A percentile compares a stretch with the other conserved stretches of the same genome.
Evolutionary conservation across 2,329 filamentous ascomycete genomes (phyloP).

Genomic region (Ceratocystis cubensis): DNA sequence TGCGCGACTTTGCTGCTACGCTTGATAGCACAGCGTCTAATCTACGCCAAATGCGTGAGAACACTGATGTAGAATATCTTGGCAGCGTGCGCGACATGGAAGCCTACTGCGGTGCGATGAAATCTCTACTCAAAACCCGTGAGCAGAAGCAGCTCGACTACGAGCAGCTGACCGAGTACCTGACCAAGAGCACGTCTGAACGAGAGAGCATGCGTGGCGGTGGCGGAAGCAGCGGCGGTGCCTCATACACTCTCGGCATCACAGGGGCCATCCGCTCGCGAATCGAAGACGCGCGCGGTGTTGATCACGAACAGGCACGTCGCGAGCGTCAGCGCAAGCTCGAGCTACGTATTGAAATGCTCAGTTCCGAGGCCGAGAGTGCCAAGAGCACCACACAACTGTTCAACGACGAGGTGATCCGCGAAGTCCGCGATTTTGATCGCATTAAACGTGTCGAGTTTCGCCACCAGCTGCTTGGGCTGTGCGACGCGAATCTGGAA

Average conservation of each 20-base stretch:
- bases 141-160: conserved; percentile 98
- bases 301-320: conserved; percentile 86
- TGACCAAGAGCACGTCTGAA: conserved; percentile 78
- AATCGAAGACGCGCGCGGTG: conserved; percentile 89
- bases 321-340: conserved; percentile 79
- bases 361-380: conserved; percentile 77
- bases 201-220: conserved; percentile 63
- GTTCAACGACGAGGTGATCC: conserved; percentile 92
- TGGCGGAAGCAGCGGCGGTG: conserved; percentile 32
- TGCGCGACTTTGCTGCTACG: conserved; percentile 76
- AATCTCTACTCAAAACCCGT: conserved; percentile 76
- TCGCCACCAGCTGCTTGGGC: conserved; percentile 66
- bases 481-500: conserved; percentile 73
- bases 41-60: conserved; percentile 68
- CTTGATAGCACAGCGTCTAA: conserved; percentile 73
- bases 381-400: conserved; percentile 78
- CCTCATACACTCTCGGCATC: conserved; percentile 42
- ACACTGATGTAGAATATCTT: conserved; percentile 92
- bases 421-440: conserved; percentile 88
- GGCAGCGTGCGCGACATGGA: conserved; percentile 91
- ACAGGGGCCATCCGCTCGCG: conserved; percentile 83
- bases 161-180: conserved; percentile 89
- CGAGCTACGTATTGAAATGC: conserved; percentile 81
- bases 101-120: conserved; percentile 77
- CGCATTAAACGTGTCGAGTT: conserved; percentile 92